Evolutionary conservation across 2,329 filamentous ascomycete genomes (phyloP), one percentile per base, ranked within the genome.

Genomic region (Diaporthe destruens): DNA sequence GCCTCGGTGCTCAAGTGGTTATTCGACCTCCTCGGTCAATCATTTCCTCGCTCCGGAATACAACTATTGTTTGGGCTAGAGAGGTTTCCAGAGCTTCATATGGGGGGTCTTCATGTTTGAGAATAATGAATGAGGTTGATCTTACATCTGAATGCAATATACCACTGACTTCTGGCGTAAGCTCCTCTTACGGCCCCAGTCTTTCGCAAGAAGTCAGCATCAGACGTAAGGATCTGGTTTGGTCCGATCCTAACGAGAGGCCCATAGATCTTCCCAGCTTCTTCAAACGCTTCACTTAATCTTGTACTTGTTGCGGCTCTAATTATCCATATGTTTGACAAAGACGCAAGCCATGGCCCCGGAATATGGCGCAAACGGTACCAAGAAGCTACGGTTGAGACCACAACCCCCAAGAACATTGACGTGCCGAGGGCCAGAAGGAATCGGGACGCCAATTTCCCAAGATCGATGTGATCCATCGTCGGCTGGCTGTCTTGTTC

Each of bases 211-310:
- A 81, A 72, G 9, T 77, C 78, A 16, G 78, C 75, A 63, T 83
- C 79, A 65, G 78, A 78, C 1, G 81, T 84, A 16, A 81, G 73
- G 11, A 84, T 76, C 32, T 81, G 79, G 56, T 79, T 79, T 20
- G 83, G 82, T 7, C 81, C 82, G 53, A 84, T 76, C 59, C 82
- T 79, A 8, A 79, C 77, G 23, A 82, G 75, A 1, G 76, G 66
- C 39, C 80, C 79, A 69, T 80, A 78, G 9, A 71, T 74, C 12
- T 75, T 55, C 12, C 75, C 76, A 9, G 76, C 72, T 8, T 76
- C 73, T 11, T 71, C 73, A 63, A 78, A 78, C 11, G 72, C 56
- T 16, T 77, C 71, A 23, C 74, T 76, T 69, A 78, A 76, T 25
- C 73, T 76, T 32, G 77, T 78, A 44, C 72, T 78, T 18, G 49